Conservation (phyloP, 2,329 filamentous ascomycete genomes). For the Aureobasidium melanogenum region DNA sequence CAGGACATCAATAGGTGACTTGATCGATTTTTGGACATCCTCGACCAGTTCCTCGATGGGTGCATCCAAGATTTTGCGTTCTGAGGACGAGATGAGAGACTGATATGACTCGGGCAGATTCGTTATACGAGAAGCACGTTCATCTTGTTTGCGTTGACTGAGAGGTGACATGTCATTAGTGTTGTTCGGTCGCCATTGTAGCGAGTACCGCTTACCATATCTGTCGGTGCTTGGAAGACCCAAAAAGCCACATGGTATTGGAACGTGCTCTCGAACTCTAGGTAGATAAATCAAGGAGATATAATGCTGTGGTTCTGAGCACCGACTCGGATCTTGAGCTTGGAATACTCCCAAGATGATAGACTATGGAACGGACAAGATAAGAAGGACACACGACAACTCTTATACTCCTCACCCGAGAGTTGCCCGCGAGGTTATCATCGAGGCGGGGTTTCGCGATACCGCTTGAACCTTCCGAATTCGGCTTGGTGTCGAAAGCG, state of each 20-base stretch:
- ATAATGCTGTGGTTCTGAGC: too few relatives aligned
- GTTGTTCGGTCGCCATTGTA: too few relatives aligned
- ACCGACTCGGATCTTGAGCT: neutral
- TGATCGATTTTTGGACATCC: slow-evolving; percentile 61
- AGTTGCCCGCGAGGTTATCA: neutral
- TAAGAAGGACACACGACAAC: neutral
- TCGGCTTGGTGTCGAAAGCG: neutral
- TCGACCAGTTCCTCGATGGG: slow-evolving; percentile 71
- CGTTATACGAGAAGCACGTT: slow-evolving; percentile 62
- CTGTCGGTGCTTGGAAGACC: neutral
- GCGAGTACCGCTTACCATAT: neutral
- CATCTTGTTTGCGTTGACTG: slow-evolving; percentile 70
- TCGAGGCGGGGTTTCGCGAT: neutral
- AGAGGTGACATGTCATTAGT: neutral
- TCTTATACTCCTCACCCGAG: neutral
- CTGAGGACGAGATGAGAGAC: slow-evolving; percentile 52
- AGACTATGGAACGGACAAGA: neutral
- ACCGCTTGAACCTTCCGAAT: neutral
- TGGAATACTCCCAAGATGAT: neutral
- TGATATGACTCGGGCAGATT: slow-evolving; percentile 59
- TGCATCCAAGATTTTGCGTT: slow-evolving; percentile 59
- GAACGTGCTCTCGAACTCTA: neutral
- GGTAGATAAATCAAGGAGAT: neutral
- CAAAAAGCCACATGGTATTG: slow-evolving; percentile 4
- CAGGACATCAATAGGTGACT: slow-evolving; percentile 65